These are phyloP conservation scores for Citrus hindsii DNA, from an alignment of 345 rosid species.

Conservation along the genomic window DNA sequence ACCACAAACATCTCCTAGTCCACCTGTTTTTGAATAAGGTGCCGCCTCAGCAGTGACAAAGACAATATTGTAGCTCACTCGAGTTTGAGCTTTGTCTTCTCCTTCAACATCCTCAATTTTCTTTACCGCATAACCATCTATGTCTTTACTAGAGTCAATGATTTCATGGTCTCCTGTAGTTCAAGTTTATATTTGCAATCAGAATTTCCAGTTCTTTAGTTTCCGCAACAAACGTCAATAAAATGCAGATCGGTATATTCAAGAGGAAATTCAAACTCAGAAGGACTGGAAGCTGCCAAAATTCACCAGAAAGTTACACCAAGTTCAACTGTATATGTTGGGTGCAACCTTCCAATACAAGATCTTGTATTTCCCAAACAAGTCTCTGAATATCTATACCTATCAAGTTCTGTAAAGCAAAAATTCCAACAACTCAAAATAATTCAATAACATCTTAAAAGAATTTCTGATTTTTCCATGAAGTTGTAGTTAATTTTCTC, in stretches of 20 bases:
- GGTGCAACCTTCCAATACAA: background rate
- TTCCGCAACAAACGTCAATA: background rate
- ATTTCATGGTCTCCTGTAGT: slow-evolving; percentile 34
- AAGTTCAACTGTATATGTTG: background rate
- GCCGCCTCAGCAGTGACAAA: slow-evolving; percentile 92
- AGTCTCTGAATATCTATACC: background rate
- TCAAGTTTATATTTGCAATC: slow-evolving; percentile 7
- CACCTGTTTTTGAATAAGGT: slow-evolving; percentile 98
- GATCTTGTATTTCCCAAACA: background rate
- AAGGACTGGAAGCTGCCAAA: background rate
- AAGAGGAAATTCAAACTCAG: background rate
- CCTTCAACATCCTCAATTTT: slow-evolving; percentile 31
- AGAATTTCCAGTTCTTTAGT: background rate
- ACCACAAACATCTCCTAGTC: slow-evolving; percentile 94
- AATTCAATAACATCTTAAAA: no score
- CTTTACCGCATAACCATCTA: slow-evolving; percentile 21
- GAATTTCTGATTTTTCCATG: background rate
- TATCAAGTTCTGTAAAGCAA: background rate
- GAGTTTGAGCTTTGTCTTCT: slow-evolving; percentile 25
- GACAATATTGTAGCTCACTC: slow-evolving; percentile 46
- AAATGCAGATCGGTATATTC: background rate
- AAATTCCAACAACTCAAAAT: background rate
- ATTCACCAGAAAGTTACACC: background rate
- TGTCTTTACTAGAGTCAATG: slow-evolving; percentile 22
- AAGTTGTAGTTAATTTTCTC: background rate